Evolutionary conservation across 768 basidiomycete genomes (phyloP).

Genomic region (Suillus luteus): DNA sequence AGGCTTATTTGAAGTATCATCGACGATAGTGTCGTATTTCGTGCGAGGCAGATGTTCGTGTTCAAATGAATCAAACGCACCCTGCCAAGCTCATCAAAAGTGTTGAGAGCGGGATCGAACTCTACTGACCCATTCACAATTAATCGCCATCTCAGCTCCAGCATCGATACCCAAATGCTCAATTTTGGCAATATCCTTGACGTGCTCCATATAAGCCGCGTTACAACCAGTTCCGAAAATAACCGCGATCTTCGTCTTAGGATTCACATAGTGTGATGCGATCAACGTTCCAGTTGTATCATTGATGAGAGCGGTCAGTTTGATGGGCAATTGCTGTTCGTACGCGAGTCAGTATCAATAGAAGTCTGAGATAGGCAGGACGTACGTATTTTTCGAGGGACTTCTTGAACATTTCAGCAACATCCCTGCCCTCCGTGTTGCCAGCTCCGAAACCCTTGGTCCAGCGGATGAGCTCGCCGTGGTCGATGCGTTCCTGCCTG

Average conservation of each 20-base stretch:
- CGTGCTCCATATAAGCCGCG: slow-evolving; percentile 95
- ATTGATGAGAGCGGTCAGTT: slow-evolving; percentile 88
- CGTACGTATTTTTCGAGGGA: slow-evolving; percentile 74
- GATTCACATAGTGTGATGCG: slow-evolving; percentile 94
- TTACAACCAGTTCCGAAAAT: slow-evolving; percentile 99
- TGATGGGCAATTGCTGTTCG: slow-evolving; percentile 75
- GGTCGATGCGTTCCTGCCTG: slow-evolving; percentile 93
- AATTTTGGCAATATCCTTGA: slow-evolving; percentile 85
- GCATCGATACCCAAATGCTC: slow-evolving; percentile 67
- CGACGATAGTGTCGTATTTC: slow-evolving; percentile 90
- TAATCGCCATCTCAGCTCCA: slow-evolving; percentile 84
- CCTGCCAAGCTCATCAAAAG: slow-evolving; percentile 47
- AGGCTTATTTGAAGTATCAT: slow-evolving; percentile 95
- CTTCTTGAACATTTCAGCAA: slow-evolving; percentile 89
- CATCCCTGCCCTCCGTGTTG: slow-evolving; percentile 91
- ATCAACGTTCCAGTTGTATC: slow-evolving; percentile 98
- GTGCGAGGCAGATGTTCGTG: slow-evolving; percentile 95
- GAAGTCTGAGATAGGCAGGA: slow-evolving; percentile 7
- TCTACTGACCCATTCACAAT: slow-evolving; percentile 90
- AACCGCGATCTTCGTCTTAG: slow-evolving; percentile 86
- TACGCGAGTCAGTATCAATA: slow-evolving; percentile 7
- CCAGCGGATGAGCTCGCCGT: slow-evolving; percentile 94
- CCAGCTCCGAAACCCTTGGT: slow-evolving; percentile 97
- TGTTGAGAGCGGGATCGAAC: not conserved
- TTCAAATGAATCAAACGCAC: slow-evolving; percentile 95